These are phyloP conservation scores for Scleromitrula shiraiana DNA, from an alignment of 2,329 filamentous ascomycete genomes.

Conservation along the genomic window DNA sequence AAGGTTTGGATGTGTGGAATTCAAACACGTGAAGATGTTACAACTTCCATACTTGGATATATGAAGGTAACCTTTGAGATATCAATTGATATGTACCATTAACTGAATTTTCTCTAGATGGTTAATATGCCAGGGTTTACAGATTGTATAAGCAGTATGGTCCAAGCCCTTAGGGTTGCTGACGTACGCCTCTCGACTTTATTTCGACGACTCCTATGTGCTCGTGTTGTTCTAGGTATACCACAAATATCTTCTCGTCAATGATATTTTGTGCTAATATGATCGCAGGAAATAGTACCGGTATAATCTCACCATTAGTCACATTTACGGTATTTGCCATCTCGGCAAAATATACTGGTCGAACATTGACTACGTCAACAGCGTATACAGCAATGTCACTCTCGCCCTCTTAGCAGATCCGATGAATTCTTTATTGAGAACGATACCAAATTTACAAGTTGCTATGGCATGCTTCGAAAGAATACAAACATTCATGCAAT, in stretches of 20 bases:
- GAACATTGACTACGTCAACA: constrained; percentile 22
- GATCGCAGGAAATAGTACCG: constrained; percentile 19
- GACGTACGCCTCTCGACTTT: constrained; percentile 34
- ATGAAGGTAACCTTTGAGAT: constrained; percentile 28
- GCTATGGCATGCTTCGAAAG: constrained; percentile 35
- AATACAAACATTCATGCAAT: constrained; percentile 32
- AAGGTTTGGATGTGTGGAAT: constrained; percentile 27
- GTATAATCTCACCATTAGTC: constrained; percentile 30
- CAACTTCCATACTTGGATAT: constrained; percentile 25
- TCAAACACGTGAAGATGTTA: constrained; percentile 26
- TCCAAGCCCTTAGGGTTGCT: constrained; percentile 31
- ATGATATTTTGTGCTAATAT: background rate
- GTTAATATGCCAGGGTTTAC: constrained; percentile 31
- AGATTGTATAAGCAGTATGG: constrained; percentile 26
- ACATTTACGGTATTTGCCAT: constrained; percentile 35
- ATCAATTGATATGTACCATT: background rate
- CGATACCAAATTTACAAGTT: constrained; percentile 32
- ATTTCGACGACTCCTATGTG: constrained; percentile 31
- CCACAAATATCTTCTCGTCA: background rate
- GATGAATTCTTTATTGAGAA: constrained; percentile 34
- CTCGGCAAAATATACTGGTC: constrained; percentile 23
- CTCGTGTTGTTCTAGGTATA: constrained; percentile 17
- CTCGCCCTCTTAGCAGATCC: constrained; percentile 33
- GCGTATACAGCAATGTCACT: constrained; percentile 38
- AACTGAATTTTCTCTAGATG: constrained; percentile 10